phyloP scores from a whole-genome alignment of 768 basidiomycete species.

The Boletus rubescentipes region DNA sequence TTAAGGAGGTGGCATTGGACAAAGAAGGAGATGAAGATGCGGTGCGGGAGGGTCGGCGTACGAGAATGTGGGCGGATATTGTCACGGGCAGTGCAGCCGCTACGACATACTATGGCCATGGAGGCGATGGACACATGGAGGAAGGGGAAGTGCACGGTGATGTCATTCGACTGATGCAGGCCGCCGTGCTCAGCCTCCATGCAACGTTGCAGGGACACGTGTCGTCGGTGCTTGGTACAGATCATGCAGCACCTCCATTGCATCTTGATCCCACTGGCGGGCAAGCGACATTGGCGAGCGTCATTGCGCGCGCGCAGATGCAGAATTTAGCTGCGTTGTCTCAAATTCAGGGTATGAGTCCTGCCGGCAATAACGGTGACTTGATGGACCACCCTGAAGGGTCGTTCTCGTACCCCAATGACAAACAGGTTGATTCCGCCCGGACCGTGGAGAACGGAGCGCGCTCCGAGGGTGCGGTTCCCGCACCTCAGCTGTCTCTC shows the following conservation, averaged over 20 bases:
- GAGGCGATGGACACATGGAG: conserved; percentile 39
- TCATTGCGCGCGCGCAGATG: conserved; percentile 68
- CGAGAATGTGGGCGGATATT: conserved; percentile 64
- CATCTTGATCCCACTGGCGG: conserved; percentile 49
- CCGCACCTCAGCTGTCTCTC: conserved; percentile 52
- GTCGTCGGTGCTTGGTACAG: conserved; percentile 50
- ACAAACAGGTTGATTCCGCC: conserved; percentile 5
- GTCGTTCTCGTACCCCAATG: conserved; percentile 2
- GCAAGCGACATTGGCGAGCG: conserved; percentile 68
- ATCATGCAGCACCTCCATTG: conserved; percentile 30
- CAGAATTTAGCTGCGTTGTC: conserved; percentile 37
- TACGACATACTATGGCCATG: conserved; percentile 11
- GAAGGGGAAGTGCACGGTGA: conserved; percentile 60
- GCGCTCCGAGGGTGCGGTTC: conserved; percentile 2
- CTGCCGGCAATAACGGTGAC: not conserved
- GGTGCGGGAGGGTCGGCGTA: conserved; percentile 57
- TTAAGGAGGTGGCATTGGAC: conserved; percentile 57
- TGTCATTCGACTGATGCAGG: conserved; percentile 50
- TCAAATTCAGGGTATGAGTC: conserved; percentile 9
- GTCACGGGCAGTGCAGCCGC: conserved; percentile 36
- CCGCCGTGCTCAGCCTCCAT: conserved; percentile 54
- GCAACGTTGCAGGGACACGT: conserved; percentile 57
- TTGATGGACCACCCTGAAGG: conserved; percentile 14
- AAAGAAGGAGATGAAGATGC: conserved; percentile 37
- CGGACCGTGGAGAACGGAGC: conserved; percentile 7